Conservation (phyloP, 2,329 filamentous ascomycete species). For the Microthyrium microscopicum region DNA sequence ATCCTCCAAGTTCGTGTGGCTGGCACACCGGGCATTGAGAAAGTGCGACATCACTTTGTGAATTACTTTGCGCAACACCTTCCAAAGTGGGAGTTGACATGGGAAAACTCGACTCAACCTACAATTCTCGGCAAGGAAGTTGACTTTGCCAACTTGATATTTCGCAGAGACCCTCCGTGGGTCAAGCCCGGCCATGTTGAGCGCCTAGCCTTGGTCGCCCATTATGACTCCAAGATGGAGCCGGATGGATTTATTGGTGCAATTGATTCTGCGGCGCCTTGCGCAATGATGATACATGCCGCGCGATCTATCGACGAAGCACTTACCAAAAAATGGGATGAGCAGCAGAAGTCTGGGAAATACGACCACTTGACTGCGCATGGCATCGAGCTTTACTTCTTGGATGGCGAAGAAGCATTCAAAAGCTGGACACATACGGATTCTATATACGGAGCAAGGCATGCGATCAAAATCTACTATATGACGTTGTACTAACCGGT, state of each 20-base stretch:
- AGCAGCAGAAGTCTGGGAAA: slow-evolving; percentile 45
- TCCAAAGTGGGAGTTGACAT: slow-evolving; percentile 62
- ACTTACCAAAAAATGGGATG: slow-evolving; percentile 65
- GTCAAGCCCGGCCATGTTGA: slow-evolving; percentile 55
- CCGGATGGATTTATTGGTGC: slow-evolving; percentile 85
- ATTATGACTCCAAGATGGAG: slow-evolving; percentile 74
- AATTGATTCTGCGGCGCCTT: slow-evolving; percentile 84
- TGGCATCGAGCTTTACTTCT: slow-evolving; percentile 73
- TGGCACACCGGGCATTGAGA: slow-evolving; percentile 58
- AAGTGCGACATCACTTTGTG: slow-evolving; percentile 66
- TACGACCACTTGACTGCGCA: slow-evolving; percentile 47
- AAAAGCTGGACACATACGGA: slow-evolving; percentile 61
- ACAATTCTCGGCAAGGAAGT: slow-evolving; percentile 57
- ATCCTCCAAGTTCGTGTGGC: slow-evolving; percentile 80
- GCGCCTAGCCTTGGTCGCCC: slow-evolving; percentile 72
- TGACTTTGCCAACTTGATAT: slow-evolving; percentile 75
- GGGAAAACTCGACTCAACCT: slow-evolving; percentile 78
- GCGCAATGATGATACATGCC: slow-evolving; percentile 81
- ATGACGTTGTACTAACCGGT: slow-evolving; percentile 2
- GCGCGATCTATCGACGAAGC: slow-evolving; percentile 66
- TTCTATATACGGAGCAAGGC: slow-evolving; percentile 78
- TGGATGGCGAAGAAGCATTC: slow-evolving; percentile 94
- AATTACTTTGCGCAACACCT: slow-evolving; percentile 62
- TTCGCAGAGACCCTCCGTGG: slow-evolving; percentile 79
- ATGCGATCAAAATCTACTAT: slow-evolving; percentile 12